Evolutionary conservation across 2,329 filamentous ascomycete genomes (phyloP), one percentile per base, ranked within the genome.

Genomic region (Furcasterigmium sp.): DNA sequence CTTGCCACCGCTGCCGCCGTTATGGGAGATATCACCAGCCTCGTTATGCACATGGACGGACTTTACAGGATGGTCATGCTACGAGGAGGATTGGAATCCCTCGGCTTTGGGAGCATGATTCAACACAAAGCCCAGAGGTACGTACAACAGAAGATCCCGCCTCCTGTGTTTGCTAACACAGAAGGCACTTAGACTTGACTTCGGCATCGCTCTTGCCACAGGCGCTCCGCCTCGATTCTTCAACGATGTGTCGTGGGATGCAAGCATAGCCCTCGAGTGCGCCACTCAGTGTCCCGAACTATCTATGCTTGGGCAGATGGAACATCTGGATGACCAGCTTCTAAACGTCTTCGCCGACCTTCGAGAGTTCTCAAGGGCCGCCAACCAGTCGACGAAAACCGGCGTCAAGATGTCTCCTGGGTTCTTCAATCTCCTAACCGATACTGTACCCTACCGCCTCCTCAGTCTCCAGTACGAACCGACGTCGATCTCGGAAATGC

Each of bases 11-110:
- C 53, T 1, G 51, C 56, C 2, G 44, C 51, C 6, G 39, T 57
- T 1, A 14, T 48, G 8, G 54, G 54, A 0, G 56, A 58, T 14
- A n/a, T 53, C 2, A 44, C 45, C 13, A 51, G 51, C 1, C 46
- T 50, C 1, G 29, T 20, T 8, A 54, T 52, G 40, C 56, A 59
- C 36, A 51, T 57, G 47, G 45, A 57, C 28, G 56, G 56, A 1
- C 39, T 58, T 32, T 26, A 45, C 29, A 29, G 37, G 11, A 53
- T 59, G 8, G 35, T 59, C 7, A 35, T 53, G 13, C 14, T 58
- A 19, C 49, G 53, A 9, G 55, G 55, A 2, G 56, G 56, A 0
- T 10, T 54, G 17, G 18, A 45, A 6, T 37, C 47, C 2, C 34
- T 60, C 20, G 37, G 35, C 6, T 8, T 13, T 2, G 48, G 48